phyloP scores from a whole-genome alignment of 257 asterid species.

The Lantana camara region DNA sequence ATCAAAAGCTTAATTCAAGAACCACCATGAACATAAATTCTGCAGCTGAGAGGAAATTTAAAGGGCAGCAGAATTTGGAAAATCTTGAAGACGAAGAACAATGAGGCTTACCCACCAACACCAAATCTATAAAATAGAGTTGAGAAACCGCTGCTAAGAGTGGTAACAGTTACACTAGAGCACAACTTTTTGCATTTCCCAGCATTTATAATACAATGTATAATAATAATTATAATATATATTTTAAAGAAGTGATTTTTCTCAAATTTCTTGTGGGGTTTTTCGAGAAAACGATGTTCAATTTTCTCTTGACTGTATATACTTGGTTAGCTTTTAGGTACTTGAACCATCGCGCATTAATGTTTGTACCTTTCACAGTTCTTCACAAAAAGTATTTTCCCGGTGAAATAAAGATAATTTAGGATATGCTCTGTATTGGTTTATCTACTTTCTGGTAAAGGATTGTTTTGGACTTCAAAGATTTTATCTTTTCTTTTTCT shows the following conservation, averaged over 20 bases:
- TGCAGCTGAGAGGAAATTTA: slow-evolving; percentile 10
- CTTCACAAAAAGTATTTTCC: slow-evolving; percentile 21
- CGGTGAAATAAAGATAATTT: slow-evolving; percentile 25
- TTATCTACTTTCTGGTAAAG: slow-evolving; percentile 19
- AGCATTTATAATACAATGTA: slow-evolving; percentile 23
- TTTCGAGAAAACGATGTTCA: neutral
- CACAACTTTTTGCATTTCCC: slow-evolving; percentile 46
- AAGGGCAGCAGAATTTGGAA: slow-evolving; percentile 31
- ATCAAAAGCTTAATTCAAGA: slow-evolving; percentile 39
- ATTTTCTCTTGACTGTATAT: neutral
- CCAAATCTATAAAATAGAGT: slow-evolving; percentile 50
- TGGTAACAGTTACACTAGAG: slow-evolving; percentile 53
- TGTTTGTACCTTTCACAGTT: slow-evolving; percentile 29
- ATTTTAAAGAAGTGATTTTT: neutral
- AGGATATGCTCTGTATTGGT: neutral
- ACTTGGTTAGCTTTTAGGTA: slow-evolving; percentile 34
- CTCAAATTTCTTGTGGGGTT: neutral
- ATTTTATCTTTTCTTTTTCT: slow-evolving; percentile 20
- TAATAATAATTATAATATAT: slow-evolving; percentile 6
- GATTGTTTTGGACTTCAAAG: slow-evolving; percentile 25
- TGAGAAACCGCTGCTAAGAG: slow-evolving; percentile 53
- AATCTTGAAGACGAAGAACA: slow-evolving; percentile 26
- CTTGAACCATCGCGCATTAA: slow-evolving; percentile 38
- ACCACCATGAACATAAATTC: slow-evolving; percentile 34
- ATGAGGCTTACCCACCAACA: slow-evolving; percentile 56